phyloP scores from a whole-genome alignment of 2,329 filamentous ascomycete genomes.

The Neoscytalidium dimidiatum region DNA sequence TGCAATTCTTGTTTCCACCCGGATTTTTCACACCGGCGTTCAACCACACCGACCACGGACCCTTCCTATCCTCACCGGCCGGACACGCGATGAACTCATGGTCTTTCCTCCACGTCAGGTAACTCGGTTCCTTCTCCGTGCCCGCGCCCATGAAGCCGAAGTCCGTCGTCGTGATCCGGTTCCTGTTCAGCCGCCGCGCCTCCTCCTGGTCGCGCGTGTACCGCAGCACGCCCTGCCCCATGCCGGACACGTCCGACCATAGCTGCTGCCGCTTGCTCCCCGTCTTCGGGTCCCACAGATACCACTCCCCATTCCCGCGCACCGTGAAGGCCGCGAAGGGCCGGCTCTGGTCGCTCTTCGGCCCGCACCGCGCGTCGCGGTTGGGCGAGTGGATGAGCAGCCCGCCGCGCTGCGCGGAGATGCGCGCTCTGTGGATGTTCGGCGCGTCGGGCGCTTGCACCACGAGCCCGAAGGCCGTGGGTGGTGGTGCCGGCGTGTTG shows the following conservation, averaged over 20 bases:
- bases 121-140: background rate
- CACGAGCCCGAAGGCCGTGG: background rate
- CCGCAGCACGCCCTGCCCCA: background rate
- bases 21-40: background rate
- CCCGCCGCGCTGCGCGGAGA: background rate
- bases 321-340: background rate
- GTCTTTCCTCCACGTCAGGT: background rate
- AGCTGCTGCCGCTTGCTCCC: background rate
- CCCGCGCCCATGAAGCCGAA: background rate
- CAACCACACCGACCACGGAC: background rate
- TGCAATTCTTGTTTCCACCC: background rate
- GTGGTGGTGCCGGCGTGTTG: background rate
- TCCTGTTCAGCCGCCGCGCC: background rate
- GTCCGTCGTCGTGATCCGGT: background rate
- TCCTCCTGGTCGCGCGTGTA: background rate
- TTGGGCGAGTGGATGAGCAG: background rate
- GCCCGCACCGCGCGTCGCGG: background rate
- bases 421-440: background rate
- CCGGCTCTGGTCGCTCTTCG: background rate
- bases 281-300: background rate
- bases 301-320: background rate
- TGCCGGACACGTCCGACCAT: background rate
- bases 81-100: background rate
- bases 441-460: background rate
- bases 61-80: background rate